Evolutionary conservation across 768 basidiomycete species (phyloP).

Genomic region (Suillus discolor): DNA sequence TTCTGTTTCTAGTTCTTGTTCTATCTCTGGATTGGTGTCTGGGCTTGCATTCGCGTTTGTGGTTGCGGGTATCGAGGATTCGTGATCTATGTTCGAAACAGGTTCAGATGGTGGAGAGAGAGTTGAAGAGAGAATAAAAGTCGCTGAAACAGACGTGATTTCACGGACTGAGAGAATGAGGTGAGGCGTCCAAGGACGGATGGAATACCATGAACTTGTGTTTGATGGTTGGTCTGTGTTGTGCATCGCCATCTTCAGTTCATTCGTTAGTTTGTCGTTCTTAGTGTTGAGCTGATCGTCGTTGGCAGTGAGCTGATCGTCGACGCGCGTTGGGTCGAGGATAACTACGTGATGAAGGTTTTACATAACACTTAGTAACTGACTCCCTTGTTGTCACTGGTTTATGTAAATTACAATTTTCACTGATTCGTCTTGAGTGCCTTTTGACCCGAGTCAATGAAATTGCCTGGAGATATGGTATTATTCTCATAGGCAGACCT

Average conservation of each 20-base stretch:
- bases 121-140: slow-evolving; percentile 69
- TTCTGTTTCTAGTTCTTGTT: background rate
- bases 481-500: background rate
- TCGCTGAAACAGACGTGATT: slow-evolving; percentile 78
- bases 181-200: slow-evolving; percentile 76
- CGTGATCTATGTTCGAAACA: slow-evolving; percentile 23
- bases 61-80: background rate
- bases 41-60: background rate
- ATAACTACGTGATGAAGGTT: background rate
- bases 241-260: slow-evolving; percentile 20
- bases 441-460: background rate
- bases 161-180: slow-evolving; percentile 74
- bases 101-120: slow-evolving; percentile 31
- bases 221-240: slow-evolving; percentile 16
- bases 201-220: slow-evolving; percentile 59
- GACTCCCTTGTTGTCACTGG: background rate
- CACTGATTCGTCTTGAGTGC: background rate
- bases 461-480: background rate
- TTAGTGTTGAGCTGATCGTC: background rate
- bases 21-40: background rate
- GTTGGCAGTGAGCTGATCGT: background rate
- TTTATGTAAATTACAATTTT: background rate
- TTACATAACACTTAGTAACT: background rate
- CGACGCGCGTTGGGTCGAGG: background rate
- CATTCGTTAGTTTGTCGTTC: background rate